Evolutionary conservation across 257 asterid species (phyloP).

Genomic region (Solanum virginianum): DNA sequence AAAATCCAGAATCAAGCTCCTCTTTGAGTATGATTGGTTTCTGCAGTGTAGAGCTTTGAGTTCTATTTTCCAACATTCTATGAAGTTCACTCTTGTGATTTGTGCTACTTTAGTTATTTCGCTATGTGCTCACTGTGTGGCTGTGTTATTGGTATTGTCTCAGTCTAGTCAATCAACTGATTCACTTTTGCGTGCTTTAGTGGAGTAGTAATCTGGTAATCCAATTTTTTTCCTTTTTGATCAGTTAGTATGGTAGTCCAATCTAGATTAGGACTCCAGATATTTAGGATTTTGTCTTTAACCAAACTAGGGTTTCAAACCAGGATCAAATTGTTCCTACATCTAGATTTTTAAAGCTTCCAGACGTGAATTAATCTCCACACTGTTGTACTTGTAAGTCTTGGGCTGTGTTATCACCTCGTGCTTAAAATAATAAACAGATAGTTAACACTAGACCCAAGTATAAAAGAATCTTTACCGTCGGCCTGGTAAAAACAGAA

Average conservation of each 20-base stretch:
- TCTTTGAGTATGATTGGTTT: background rate
- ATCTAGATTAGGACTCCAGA: background rate
- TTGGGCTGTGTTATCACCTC: background rate
- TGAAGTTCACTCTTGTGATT: background rate
- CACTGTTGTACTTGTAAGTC: background rate
- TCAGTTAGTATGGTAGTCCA: background rate
- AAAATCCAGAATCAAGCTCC: background rate
- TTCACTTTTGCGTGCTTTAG: background rate
- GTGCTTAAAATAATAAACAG: background rate
- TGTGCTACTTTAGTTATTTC: background rate
- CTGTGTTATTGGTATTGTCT: background rate
- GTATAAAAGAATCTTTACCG: slow-evolving; percentile 13
- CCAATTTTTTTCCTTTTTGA: background rate
- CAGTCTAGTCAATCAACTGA: background rate
- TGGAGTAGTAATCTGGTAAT: background rate
- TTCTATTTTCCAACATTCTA: background rate
- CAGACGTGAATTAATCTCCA: background rate
- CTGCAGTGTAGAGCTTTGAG: background rate
- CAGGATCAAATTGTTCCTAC: background rate
- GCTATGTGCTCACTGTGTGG: no score
- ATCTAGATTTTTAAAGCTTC: background rate
- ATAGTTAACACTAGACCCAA: background rate
- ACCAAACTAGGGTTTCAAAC: background rate
- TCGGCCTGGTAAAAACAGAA: slow-evolving; percentile 85
- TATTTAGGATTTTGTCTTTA: background rate